Percentiles rank a stretch among this genome's conserved stretches.
phyloP scores from a whole-genome alignment of 768 basidiomycete species.

The Hygrophorus russula region DNA sequence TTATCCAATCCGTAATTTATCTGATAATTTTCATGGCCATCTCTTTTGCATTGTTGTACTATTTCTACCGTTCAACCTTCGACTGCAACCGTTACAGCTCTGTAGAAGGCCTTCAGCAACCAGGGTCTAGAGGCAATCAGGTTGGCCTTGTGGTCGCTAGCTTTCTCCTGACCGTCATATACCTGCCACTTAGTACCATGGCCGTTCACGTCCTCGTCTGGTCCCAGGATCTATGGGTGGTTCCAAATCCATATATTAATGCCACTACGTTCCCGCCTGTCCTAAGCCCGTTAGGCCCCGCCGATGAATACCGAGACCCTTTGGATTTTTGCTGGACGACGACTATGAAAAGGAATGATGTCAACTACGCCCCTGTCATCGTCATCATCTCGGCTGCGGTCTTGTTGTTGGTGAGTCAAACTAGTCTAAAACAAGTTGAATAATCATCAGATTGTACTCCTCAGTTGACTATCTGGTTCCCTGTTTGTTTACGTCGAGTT shows the following conservation, averaged over 20 bases:
- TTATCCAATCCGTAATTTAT: constrained; percentile 48
- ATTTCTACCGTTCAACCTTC: constrained; percentile 41
- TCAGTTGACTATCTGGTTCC: constrained; percentile 63
- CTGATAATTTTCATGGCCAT: constrained; percentile 48
- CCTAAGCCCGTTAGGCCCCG: constrained; percentile 41
- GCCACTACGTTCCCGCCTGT: constrained; percentile 38
- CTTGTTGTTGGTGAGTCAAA: constrained; percentile 35
- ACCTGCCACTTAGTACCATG: constrained; percentile 71
- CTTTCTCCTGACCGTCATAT: constrained; percentile 57
- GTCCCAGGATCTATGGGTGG: constrained; percentile 68
- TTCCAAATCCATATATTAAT: constrained; percentile 58
- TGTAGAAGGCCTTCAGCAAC: constrained; percentile 45
- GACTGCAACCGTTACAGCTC: constrained; percentile 36
- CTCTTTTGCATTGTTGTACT: constrained; percentile 41
- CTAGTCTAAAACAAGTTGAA: neutral
- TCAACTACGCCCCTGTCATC: constrained; percentile 58
- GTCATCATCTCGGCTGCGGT: constrained; percentile 46
- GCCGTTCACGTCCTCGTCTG: constrained; percentile 66
- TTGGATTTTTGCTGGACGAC: constrained; percentile 74
- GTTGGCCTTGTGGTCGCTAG: constrained; percentile 50
- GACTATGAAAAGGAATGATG: constrained; percentile 56
- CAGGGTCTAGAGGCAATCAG: constrained; percentile 26
- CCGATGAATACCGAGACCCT: constrained; percentile 45
- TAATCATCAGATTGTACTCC: neutral
- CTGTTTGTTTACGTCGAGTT: constrained; percentile 45